A percentile compares a stretch with the other conserved stretches of the same genome.
Evolutionary conservation across 805 yeast genomes (phyloP).

Genomic region (Spathaspora sp.): DNA sequence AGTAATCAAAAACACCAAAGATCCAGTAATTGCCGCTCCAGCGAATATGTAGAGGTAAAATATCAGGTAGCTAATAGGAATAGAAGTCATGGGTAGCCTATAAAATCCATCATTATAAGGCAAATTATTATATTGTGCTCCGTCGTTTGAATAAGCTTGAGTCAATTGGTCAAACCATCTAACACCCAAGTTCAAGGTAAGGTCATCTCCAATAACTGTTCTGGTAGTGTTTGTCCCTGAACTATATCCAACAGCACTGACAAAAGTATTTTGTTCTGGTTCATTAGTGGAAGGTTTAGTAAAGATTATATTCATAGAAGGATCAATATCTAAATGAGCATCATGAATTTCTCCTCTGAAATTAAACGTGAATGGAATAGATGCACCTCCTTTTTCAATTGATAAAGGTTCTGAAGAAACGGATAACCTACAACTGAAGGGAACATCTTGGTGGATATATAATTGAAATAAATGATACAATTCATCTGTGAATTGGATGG

Average conservation of each 20-base stretch:
- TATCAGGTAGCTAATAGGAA: constrained; percentile 23
- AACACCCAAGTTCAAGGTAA: constrained; percentile 55
- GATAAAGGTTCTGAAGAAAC: constrained; percentile 41
- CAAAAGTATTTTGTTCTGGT: constrained; percentile 36
- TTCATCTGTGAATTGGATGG: constrained; percentile 60
- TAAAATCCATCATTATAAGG: constrained; percentile 41
- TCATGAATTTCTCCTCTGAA: constrained; percentile 66
- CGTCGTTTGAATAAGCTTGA: constrained; percentile 5
- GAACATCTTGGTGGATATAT: constrained; percentile 74
- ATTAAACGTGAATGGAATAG: constrained; percentile 58
- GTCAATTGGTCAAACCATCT: constrained; percentile 47
- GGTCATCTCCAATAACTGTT: constrained; percentile 60
- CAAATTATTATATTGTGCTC: constrained; percentile 11
- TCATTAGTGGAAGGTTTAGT: constrained; percentile 29
- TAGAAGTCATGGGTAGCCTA: constrained; percentile 27
- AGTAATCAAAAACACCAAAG: constrained; percentile 19
- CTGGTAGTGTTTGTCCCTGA: constrained; percentile 60
- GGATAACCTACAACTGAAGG: constrained; percentile 66
- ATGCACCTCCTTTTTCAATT: constrained; percentile 42
- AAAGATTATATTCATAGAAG: constrained; percentile 50
- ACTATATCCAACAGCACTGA: constrained; percentile 57
- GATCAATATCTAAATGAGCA: constrained; percentile 66
- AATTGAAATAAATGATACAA: constrained; percentile 69
- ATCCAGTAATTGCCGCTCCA: constrained; percentile 20
- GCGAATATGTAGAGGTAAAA: constrained; percentile 17